Conservation (phyloP, 177 flowering plant genomes). For the Tripterygium wilfordii region DNA sequence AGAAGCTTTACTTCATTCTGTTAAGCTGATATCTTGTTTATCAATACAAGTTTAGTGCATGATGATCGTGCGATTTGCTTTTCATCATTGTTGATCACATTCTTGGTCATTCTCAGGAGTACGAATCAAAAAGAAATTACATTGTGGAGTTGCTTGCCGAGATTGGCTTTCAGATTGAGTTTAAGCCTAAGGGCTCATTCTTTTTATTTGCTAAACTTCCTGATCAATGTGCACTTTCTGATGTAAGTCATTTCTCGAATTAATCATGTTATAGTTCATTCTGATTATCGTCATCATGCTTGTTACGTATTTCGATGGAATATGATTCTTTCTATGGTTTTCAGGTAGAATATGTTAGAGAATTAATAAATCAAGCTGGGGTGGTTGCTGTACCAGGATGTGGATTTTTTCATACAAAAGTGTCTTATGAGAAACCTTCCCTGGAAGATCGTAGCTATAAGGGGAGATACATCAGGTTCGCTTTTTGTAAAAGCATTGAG, state of each 20-base stretch:
- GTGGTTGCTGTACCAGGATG: conserved; percentile 82
- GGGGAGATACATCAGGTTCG: conserved; percentile 66
- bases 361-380: conserved; percentile 50
- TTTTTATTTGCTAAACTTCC: conserved; percentile 82
- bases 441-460: conserved; percentile 19
- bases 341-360: conserved; percentile 64
- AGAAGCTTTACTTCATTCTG: background rate
- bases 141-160: conserved; percentile 39
- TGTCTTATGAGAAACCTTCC: conserved; percentile 7
- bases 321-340: background rate
- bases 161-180: conserved; percentile 50
- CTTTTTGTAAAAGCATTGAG: conserved; percentile 68
- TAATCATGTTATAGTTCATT: background rate
- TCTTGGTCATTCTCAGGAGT: conserved; percentile 36
- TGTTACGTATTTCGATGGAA: background rate
- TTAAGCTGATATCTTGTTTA: background rate
- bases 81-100: background rate
- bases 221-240: conserved; percentile 48
- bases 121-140: conserved; percentile 55
- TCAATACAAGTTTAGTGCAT: too few relatives aligned
- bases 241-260: conserved; percentile 37
- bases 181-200: conserved; percentile 68
- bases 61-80: too few relatives aligned
- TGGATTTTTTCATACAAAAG: conserved; percentile 55
- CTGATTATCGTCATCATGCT: background rate